Conservation (phyloP, 2,329 filamentous ascomycete species). For the Beauveria pseudobassiana region DNA sequence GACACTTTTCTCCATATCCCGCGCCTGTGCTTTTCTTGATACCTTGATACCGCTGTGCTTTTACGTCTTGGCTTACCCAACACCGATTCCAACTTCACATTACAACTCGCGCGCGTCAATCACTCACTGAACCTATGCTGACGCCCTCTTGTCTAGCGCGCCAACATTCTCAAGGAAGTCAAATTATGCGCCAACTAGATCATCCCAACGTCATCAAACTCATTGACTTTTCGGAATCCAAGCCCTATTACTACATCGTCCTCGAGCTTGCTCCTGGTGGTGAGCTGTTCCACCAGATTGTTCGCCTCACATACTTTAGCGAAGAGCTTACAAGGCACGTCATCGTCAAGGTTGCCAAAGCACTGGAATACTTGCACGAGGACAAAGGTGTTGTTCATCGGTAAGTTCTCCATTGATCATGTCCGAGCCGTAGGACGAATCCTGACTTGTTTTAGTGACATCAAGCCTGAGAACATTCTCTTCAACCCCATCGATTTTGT, state of each 20-base stretch:
- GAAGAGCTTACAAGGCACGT: constrained; percentile 92
- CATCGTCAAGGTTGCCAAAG: constrained; percentile 90
- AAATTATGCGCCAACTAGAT: constrained; percentile 95
- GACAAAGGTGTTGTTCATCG: constrained; percentile 93
- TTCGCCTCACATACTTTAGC: constrained; percentile 96
- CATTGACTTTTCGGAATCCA: constrained; percentile 86
- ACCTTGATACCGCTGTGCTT: neutral
- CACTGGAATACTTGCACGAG: constrained; percentile 88
- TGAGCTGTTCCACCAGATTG: constrained; percentile 97
- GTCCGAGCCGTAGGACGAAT: neutral
- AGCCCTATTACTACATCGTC: constrained; percentile 95
- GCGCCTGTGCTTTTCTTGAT: constrained; percentile 19
- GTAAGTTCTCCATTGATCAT: constrained; percentile 46
- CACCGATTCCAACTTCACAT: neutral
- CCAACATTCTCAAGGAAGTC: constrained; percentile 98
- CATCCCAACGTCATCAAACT: constrained; percentile 95
- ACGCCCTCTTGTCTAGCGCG: constrained; percentile 54
- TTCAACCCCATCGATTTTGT: constrained; percentile 82
- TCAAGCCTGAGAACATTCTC: constrained; percentile 95
- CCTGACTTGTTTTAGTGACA: constrained; percentile 56
- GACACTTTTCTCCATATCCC: constrained; percentile 37
- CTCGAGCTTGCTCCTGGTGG: constrained; percentile 91
- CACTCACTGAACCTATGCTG: constrained; percentile 16
- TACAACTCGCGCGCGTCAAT: neutral
- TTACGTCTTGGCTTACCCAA: neutral